These are phyloP conservation scores for Trichodelitschia bisporula DNA, from an alignment of 495 filamentous ascomycete genomes.

Conservation along the genomic window DNA sequence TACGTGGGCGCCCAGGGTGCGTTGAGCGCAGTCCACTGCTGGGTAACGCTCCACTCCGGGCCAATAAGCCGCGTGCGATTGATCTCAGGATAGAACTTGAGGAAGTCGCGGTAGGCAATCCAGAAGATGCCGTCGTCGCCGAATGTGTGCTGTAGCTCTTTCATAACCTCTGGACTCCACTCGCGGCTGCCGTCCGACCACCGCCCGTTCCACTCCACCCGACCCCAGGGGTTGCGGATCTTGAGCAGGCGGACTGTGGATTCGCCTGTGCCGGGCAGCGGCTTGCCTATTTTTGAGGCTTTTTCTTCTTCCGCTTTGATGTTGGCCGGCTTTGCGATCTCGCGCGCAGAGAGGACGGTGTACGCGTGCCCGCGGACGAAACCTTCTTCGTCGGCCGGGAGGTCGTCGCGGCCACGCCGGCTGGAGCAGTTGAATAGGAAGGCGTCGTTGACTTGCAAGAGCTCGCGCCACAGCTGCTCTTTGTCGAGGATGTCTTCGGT, in stretches of 20 bases:
- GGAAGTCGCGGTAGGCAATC: constrained; percentile 57
- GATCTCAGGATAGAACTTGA: constrained; percentile 60
- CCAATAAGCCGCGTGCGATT: constrained; percentile 78
- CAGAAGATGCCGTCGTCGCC: constrained; percentile 70
- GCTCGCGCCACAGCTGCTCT: constrained; percentile 74
- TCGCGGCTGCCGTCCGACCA: constrained; percentile 56
- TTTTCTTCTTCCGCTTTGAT: too few species aligned
- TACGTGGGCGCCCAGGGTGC: constrained; percentile 77
- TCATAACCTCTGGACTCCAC: constrained; percentile 78
- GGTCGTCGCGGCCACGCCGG: constrained; percentile 18
- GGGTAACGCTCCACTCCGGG: constrained; percentile 56
- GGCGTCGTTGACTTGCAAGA: constrained; percentile 62
- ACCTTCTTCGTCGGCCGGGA: background rate
- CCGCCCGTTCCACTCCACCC: constrained; percentile 36
- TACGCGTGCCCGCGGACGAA: constrained; percentile 1
- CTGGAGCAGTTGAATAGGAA: constrained; percentile 52
- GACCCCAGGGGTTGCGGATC: constrained; percentile 87
- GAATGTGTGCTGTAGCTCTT: constrained; percentile 54
- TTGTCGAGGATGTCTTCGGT: constrained; percentile 70
- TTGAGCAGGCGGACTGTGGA: too few species aligned
- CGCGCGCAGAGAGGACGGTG: background rate
- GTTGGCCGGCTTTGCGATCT: background rate
- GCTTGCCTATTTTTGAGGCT: too few species aligned
- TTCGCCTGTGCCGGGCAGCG: too few species aligned
- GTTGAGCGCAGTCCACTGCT: constrained; percentile 62